phyloP scores from a whole-genome alignment of 257 asterid genomes.

The Solanum paucissectum region DNA sequence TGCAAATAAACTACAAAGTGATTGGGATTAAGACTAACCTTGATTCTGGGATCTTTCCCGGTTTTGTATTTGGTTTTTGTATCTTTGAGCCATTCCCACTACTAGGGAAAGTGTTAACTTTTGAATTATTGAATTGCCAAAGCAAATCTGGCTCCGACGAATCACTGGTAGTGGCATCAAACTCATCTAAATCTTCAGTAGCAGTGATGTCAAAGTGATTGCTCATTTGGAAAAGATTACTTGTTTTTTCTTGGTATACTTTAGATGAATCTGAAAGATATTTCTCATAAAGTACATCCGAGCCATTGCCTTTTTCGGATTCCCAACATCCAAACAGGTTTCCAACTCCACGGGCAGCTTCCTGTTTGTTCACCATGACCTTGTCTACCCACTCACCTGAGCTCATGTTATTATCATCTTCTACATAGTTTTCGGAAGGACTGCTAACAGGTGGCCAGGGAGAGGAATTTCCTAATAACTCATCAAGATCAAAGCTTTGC shows the following conservation, averaged over 20 bases:
- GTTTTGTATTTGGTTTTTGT: constrained; percentile 38
- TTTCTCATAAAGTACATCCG: constrained; percentile 39
- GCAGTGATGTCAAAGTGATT: constrained; percentile 33
- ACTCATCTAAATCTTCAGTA: constrained; percentile 62
- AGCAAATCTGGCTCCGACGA: constrained; percentile 86
- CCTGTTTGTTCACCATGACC: constrained; percentile 92
- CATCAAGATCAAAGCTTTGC: constrained; percentile 67
- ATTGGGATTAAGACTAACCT: constrained; percentile 29
- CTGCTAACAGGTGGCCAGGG: constrained; percentile 74
- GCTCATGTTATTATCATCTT: constrained; percentile 54
- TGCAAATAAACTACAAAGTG: background rate
- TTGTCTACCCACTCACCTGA: constrained; percentile 96
- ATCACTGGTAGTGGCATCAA: constrained; percentile 77
- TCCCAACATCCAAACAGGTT: constrained; percentile 35
- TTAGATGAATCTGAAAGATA: constrained; percentile 39
- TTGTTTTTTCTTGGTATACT: constrained; percentile 33
- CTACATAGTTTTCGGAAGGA: constrained; percentile 32
- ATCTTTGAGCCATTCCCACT: constrained; percentile 40
- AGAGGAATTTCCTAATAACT: constrained; percentile 64
- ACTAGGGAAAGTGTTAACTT: constrained; percentile 32
- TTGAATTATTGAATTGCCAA: constrained; percentile 71
- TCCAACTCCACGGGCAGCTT: constrained; percentile 20
- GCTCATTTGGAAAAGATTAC: constrained; percentile 22
- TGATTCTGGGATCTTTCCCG: constrained; percentile 45
- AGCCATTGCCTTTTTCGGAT: constrained; percentile 27